phyloP scores from a whole-genome alignment of 306 rosid species.

The Arachis hypogaea region DNA sequence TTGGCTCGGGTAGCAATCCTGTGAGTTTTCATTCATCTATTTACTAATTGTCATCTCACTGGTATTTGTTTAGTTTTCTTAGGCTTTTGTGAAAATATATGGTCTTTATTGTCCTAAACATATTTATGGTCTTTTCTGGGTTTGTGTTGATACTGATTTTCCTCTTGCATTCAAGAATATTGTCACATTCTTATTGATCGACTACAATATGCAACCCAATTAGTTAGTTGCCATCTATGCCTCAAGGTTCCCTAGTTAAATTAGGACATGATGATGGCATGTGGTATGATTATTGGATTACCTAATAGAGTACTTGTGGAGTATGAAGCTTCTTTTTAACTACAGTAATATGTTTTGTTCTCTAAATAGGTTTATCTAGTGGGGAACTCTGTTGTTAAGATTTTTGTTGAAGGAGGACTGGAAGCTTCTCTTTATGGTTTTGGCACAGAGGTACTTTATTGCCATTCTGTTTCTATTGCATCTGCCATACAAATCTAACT shows the following conservation, averaged over 20 bases:
- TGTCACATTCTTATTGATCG: constrained; percentile 15
- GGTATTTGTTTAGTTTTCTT: constrained; percentile 14
- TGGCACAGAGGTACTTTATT: constrained; percentile 82
- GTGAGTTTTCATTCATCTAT: constrained; percentile 59
- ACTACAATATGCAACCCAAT: constrained; percentile 7
- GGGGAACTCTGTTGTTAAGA: constrained; percentile 65
- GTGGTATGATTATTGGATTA: constrained; percentile 23
- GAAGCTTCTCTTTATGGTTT: constrained; percentile 84
- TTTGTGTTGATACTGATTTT: not conserved
- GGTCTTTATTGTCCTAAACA: constrained; percentile 22
- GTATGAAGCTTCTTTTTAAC: constrained; percentile 29
- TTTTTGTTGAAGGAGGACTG: constrained; percentile 86
- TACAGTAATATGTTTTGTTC: constrained; percentile 36
- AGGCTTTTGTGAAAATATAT: constrained; percentile 17
- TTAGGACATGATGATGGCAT: constrained; percentile 24
- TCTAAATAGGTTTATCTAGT: constrained; percentile 78
- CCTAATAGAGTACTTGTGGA: constrained; percentile 14
- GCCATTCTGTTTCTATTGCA: constrained; percentile 31
- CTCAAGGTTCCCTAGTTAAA: constrained; percentile 22
- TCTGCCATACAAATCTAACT: constrained; percentile 44
- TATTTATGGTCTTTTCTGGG: not conserved
- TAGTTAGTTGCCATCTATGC: not conserved
- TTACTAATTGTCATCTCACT: constrained; percentile 29
- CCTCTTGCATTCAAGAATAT: constrained; percentile 8
- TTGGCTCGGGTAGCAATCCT: constrained; percentile 98